These are phyloP conservation scores for Casaregolazyma lundiana DNA, from an alignment of 1,139 yeast species.

Conservation along the genomic window DNA sequence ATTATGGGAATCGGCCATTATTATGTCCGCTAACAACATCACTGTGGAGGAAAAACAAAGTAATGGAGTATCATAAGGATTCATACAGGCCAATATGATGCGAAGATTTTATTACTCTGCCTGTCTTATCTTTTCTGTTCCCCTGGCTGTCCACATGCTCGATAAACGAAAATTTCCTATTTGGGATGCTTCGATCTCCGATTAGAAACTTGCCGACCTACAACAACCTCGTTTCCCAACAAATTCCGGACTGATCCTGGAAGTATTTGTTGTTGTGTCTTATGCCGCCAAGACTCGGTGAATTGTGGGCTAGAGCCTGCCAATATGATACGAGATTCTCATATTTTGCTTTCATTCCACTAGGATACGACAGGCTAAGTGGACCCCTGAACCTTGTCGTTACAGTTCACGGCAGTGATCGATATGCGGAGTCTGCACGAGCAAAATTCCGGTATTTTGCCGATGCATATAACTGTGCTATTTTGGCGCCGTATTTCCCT, in stretches of 20 bases:
- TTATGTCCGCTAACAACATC: too few relatives aligned
- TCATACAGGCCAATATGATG: too few relatives aligned
- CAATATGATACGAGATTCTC: slow-evolving; percentile 11
- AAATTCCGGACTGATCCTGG: not conserved
- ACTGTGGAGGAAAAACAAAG: too few relatives aligned
- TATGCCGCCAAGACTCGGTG: slow-evolving; percentile 9
- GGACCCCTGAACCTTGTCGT: slow-evolving; percentile 5
- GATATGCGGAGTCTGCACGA: slow-evolving; percentile 11
- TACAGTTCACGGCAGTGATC: slow-evolving; percentile 14
- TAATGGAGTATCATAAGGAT: too few relatives aligned
- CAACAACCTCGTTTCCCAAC: not conserved
- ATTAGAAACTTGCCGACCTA: too few relatives aligned
- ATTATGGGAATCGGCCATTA: too few relatives aligned
- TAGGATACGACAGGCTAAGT: slow-evolving; percentile 2
- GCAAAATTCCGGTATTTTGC: slow-evolving; percentile 13
- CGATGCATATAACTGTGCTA: slow-evolving; percentile 10
- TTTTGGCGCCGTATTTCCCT: slow-evolving; percentile 13
- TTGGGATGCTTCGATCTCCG: not conserved
- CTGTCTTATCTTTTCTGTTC: too few relatives aligned
- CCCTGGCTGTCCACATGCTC: too few relatives aligned
- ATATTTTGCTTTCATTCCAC: slow-evolving; percentile 10
- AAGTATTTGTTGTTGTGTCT: too few relatives aligned
- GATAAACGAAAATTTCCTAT: not conserved
- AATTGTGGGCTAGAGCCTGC: slow-evolving; percentile 5
- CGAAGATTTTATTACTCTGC: too few relatives aligned